phyloP scores from a whole-genome alignment of 331 rosid species.

The Prunus yedoensis region DNA sequence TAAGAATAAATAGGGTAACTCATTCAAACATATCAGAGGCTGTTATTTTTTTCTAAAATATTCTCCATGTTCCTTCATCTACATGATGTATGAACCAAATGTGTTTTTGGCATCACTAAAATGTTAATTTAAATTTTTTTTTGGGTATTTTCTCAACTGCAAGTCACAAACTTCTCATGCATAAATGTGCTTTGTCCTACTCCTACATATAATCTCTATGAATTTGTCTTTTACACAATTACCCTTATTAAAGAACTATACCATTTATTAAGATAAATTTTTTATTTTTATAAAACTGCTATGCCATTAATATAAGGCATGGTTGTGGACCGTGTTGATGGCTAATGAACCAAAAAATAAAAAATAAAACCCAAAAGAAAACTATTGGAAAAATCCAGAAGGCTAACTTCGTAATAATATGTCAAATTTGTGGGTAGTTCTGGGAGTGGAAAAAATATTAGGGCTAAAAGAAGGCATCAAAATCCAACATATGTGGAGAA shows the following conservation, averaged over 20 bases:
- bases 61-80: not conserved
- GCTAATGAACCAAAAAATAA: no score
- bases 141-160: not conserved
- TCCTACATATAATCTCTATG: no score
- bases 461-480: not conserved
- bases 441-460: not conserved
- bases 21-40: not conserved
- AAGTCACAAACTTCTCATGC: not conserved
- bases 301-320: no score
- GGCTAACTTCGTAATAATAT: not conserved
- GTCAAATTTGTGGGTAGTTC: not conserved
- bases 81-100: no score
- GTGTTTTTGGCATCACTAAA: not conserved
- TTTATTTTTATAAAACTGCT: no score
- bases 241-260: no score
- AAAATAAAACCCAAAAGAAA: no score
- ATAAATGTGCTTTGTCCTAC: no score
- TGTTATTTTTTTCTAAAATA: not conserved
- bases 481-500: not conserved
- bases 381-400: not conserved
- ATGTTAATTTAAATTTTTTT: not conserved
- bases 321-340: no score
- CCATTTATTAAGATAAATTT: no score
- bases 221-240: no score
- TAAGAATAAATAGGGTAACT: not conserved